These are phyloP conservation scores for Trichaptum fuscoviolaceum DNA, from an alignment of 768 basidiomycete genomes.

Conservation along the genomic window DNA sequence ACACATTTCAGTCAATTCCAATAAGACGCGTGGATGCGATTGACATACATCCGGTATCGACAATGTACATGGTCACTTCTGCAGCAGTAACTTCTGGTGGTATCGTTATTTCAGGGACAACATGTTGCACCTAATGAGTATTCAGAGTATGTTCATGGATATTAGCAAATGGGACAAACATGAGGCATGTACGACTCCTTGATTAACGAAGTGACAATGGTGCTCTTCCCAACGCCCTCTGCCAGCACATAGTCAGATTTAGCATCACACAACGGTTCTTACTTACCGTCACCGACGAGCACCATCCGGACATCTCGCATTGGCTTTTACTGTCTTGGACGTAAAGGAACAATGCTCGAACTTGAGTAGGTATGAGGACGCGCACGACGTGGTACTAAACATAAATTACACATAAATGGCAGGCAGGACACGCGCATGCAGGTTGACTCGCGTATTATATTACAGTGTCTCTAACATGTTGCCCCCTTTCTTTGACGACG, in stretches of 20 bases:
- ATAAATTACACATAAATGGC: constrained; percentile 1
- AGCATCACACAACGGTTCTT: constrained; percentile 7
- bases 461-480: not conserved
- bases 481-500: not conserved
- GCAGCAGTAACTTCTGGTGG: constrained; percentile 96
- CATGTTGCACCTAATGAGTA: constrained; percentile 72
- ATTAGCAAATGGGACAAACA: constrained; percentile 39
- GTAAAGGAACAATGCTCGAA: not conserved
- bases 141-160: constrained; percentile 2
- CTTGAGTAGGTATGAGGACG: not conserved
- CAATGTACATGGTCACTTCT: constrained; percentile 96
- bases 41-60: constrained; percentile 90
- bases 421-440: not conserved
- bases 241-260: constrained; percentile 12
- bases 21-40: not conserved
- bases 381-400: not conserved
- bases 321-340: not conserved
- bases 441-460: not conserved
- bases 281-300: constrained; percentile 88
- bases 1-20: constrained; percentile 10
- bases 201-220: constrained; percentile 94
- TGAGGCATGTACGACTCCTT: constrained; percentile 92
- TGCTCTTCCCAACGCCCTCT: constrained; percentile 99
- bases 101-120: constrained; percentile 96
- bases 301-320: constrained; percentile 86